A percentile compares a stretch with the other conserved stretches of the same genome.
Evolutionary conservation across 805 yeast genomes (phyloP).

Genomic region (Zygotorulaspora chibaensis): DNA sequence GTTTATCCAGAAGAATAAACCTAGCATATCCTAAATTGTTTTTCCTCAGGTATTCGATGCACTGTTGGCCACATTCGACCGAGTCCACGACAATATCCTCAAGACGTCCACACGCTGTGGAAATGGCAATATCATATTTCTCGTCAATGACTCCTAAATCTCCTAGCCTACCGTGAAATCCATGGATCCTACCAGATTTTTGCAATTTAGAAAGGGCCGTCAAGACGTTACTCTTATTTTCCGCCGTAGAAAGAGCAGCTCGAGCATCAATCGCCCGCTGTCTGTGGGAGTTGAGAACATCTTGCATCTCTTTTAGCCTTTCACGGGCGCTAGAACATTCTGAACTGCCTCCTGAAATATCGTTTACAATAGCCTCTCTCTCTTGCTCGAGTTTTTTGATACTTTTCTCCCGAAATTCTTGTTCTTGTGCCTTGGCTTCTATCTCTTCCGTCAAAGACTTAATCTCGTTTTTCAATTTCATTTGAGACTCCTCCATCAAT

Average conservation of each 20-base stretch:
- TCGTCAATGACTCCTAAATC: conserved; percentile 89
- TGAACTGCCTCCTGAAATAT: conserved; percentile 52
- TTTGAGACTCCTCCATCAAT: conserved; percentile 47
- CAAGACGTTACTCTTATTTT: conserved; percentile 71
- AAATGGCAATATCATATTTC: conserved; percentile 84
- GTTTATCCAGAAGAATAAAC: conserved; percentile 73
- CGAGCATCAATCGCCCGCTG: conserved; percentile 66
- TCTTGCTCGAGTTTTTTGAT: conserved; percentile 46
- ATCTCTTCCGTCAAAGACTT: conserved; percentile 43
- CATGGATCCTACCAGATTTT: conserved; percentile 75
- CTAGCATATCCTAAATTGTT: conserved; percentile 85
- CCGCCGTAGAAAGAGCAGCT: conserved; percentile 49
- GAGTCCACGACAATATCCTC: conserved; percentile 92
- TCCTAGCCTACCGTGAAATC: conserved; percentile 88
- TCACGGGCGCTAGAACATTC: conserved; percentile 49
- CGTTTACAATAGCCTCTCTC: conserved; percentile 45
- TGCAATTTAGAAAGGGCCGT: conserved; percentile 63
- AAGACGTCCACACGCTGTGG: conserved; percentile 88
- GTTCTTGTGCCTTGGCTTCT: conserved; percentile 43
- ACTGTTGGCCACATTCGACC: conserved; percentile 64
- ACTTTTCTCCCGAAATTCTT: conserved; percentile 47
- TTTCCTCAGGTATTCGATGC: conserved; percentile 78
- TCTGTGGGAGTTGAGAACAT: conserved; percentile 48
- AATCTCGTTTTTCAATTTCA: conserved; percentile 43
- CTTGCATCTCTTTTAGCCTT: conserved; percentile 51